Base-by-base conservation (phyloP, 2,329 filamentous ascomycete species). In the Alternaria solani region DNA sequence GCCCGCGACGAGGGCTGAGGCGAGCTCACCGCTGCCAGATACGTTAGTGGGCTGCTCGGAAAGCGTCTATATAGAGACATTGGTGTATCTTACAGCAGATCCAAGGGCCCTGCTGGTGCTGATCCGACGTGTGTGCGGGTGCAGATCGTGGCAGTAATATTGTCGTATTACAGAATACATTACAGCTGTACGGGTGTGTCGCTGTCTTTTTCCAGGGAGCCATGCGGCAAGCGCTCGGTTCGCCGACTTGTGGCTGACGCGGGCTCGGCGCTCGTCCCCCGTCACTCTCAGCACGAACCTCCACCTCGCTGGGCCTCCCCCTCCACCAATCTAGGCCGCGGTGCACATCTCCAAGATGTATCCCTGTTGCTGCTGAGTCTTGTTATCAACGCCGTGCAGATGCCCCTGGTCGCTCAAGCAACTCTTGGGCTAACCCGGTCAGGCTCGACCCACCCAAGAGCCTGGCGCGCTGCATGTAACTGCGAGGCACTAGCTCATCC, bases 391-490 rank as follows among this genome's bases (percentile, higher is more conserved):
- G 63, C 66, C 63, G 62, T 71, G 64, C 71, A 71, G 70, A 64
- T 57, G 36, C 63, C 65, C 70, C 71, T 69, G 62, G 66, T 68
- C 57, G 62, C 63, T 65, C 67, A 69, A 67, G 71, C 59, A 65
- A 44, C 63, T 48, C 51, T 51, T 49, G 55, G 52, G 62, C 68
- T 72, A 72, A 64, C 68, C 64, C 38, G 59, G 56, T 66, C 51
- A 63, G 67, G 52, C 48, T 51, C 61, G 67, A 68, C 63, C 72
- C 73, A 74, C 74, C 75, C 75, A 65, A 52, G 60, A 52, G 71
- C 71, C 71, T 75, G 73, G 64, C 46, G 70, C 62, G 71, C 73
- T 70, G 69, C 74, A 75, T 71, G 72, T 70, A 70, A 73, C 70
- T 70, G 69, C 67, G 70, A 72, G 63, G 71, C 70, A 70, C 71